Evolutionary conservation across 2,329 filamentous ascomycete genomes (phyloP), one percentile per base, ranked within the genome.

Genomic region (Fusarium citri): DNA sequence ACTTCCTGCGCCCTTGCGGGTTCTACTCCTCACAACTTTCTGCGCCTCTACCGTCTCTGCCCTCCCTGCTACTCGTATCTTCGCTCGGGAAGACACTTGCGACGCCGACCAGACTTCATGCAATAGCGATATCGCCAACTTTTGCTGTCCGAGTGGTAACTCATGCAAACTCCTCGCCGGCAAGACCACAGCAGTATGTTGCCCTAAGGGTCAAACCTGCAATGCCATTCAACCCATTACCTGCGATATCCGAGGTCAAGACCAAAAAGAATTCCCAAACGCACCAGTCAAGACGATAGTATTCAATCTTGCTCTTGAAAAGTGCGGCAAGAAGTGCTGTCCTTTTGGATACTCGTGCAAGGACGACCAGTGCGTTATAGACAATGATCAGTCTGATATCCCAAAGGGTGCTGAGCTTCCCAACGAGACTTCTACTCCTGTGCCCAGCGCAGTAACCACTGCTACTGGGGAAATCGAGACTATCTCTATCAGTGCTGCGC

Each of bases 341-440:
- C 92, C 92, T 0, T 90, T 90, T 78, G 92, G 92, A 5, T 94
- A 91, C 79, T 80, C 82, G 3, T 94, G 92, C 80, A 78, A 85
- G 37, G 76, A 76, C 55, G 80, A 80, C n/a, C 66, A 81, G 65
- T 94, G 91, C 72, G 76, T 82, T 14, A 82, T 80, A 71, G 78
- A 89, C 66, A 66, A 80, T 18, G 84, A 91, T 73, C 86, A 91
- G 74, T 77, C 78, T 11, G 67, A 76, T 31, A n/a, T 71, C 41
- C 82, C 81, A 23, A 80, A 78, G 56, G 76, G 74, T 3, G 59
- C 77, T 3, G 59, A 76, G 18, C 72, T 69, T 49, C 68, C 76
- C 72, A 50, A 66, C 11, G 66, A 74, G 25, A 71, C 56, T 42
- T 69, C 75, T 18, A 68, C 70, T n/a, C 50, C 63, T n/a, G 43